Percentiles rank a stretch among this genome's conserved stretches.
These are phyloP conservation scores for Strobilomyces echinocephalus DNA, from an alignment of 768 basidiomycete species.

Conservation along the genomic window DNA sequence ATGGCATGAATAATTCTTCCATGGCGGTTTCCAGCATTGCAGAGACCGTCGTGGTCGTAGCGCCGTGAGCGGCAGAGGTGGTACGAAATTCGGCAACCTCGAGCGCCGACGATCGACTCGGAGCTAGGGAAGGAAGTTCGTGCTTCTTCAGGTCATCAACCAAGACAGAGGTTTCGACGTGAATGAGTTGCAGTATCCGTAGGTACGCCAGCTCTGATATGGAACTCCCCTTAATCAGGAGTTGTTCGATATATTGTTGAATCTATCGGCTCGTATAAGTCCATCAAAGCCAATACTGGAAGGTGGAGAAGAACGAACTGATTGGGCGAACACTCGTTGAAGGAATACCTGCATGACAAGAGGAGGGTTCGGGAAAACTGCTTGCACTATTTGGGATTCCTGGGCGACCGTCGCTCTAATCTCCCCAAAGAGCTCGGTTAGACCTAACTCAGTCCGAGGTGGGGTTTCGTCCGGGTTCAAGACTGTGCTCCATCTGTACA, in stretches of 20 bases:
- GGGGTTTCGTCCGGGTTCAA: constrained; percentile 74
- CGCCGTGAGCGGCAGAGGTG: constrained; percentile 37
- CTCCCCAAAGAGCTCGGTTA: constrained; percentile 77
- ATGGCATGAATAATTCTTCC: constrained; percentile 94
- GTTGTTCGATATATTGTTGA: constrained; percentile 91
- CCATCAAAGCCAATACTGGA: not conserved
- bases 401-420: constrained; percentile 90
- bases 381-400: constrained; percentile 96
- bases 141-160: constrained; percentile 91
- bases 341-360: constrained; percentile 98
- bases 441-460: constrained; percentile 75
- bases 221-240: constrained; percentile 67
- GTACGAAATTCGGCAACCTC: constrained; percentile 58
- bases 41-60: constrained; percentile 50
- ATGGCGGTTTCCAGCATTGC: constrained; percentile 92
- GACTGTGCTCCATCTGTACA: constrained; percentile 70
- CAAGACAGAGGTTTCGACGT: constrained; percentile 68
- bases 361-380: constrained; percentile 94
- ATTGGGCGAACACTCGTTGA: constrained; percentile 96
- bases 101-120: constrained; percentile 52
- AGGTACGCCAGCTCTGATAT: constrained; percentile 89
- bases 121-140: constrained; percentile 68
- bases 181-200: constrained; percentile 84
- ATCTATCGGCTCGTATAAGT: constrained; percentile 50
- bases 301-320: constrained; percentile 49